A percentile compares a stretch with the other conserved stretches of the same genome.
Conservation (phyloP, 2,329 filamentous ascomycete species). For the Dryadomyces sulphureus region DNA sequence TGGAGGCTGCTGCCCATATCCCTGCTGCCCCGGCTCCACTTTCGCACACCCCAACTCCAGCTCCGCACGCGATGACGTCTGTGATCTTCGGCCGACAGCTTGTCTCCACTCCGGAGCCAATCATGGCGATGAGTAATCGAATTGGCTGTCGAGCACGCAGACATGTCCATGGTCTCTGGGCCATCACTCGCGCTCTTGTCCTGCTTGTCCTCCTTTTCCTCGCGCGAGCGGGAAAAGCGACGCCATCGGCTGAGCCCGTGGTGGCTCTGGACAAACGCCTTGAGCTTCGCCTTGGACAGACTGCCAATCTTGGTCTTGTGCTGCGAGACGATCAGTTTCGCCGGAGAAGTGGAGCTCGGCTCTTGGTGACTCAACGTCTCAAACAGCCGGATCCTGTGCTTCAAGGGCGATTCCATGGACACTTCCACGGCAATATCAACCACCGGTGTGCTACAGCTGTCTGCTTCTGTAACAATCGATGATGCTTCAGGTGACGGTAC, state of each 20-base stretch:
- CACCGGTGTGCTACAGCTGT: neutral
- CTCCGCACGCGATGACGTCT: neutral
- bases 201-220: neutral
- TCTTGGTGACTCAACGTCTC: slow-evolving; percentile 10
- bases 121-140: neutral
- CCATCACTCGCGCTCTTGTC: neutral
- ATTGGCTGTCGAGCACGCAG: neutral
- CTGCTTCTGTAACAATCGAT: neutral
- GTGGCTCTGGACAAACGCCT: neutral
- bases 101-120: neutral
- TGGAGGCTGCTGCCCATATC: neutral
- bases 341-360: neutral
- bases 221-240: slow-evolving; percentile 1
- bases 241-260: neutral
- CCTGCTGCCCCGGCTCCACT: neutral
- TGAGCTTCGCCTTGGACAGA: neutral
- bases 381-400: slow-evolving; percentile 14
- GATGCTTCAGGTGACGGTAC: neutral
- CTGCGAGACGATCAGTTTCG: neutral
- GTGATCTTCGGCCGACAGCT: neutral
- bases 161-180: neutral
- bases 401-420: slow-evolving; percentile 11
- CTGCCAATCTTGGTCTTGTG: neutral
- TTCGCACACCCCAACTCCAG: slow-evolving; percentile 8
- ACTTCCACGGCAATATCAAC: neutral